phyloP scores from a whole-genome alignment of 2,329 filamentous ascomycete genomes.

The Pestalotiopsis sp. region DNA sequence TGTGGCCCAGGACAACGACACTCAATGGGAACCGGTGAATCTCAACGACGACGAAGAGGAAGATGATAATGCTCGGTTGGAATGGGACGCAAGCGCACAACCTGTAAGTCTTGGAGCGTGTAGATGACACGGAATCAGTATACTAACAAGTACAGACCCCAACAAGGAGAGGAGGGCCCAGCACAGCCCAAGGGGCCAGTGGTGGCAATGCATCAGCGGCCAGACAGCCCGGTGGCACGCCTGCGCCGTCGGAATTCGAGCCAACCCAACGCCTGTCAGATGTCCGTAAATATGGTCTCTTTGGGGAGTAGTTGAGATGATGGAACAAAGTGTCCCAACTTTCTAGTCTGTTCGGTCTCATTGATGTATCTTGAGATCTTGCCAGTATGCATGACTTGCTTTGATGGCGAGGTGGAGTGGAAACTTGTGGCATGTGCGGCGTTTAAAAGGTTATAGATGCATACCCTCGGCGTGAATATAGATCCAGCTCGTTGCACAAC shows the following conservation, averaged over 20 bases:
- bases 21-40: slow-evolving; percentile 71
- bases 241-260: slow-evolving; percentile 49
- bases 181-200: slow-evolving; percentile 30
- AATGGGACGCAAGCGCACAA: slow-evolving; percentile 73
- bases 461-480: slow-evolving; percentile 41
- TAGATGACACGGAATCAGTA: not conserved
- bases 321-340: not conserved
- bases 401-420: not conserved
- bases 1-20: slow-evolving; percentile 69
- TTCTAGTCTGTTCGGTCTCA: not conserved
- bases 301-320: slow-evolving; percentile 31
- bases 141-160: slow-evolving; percentile 37
- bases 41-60: slow-evolving; percentile 61
- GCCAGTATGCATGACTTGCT: not conserved
- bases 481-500: slow-evolving; percentile 89
- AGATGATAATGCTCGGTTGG: slow-evolving; percentile 67
- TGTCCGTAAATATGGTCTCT: slow-evolving; percentile 52
- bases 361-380: not conserved
- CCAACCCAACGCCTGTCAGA: slow-evolving; percentile 77
- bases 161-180: slow-evolving; percentile 44
- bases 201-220: slow-evolving; percentile 18
- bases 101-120: slow-evolving; percentile 47
- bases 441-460: slow-evolving; percentile 27
- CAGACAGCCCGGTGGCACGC: not conserved
- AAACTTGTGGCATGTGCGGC: not conserved